Evolutionary conservation across 208 protist genomes (phyloP), one percentile per base, ranked within the genome.

Genomic region (Acanthamoeba rhysodes): DNA sequence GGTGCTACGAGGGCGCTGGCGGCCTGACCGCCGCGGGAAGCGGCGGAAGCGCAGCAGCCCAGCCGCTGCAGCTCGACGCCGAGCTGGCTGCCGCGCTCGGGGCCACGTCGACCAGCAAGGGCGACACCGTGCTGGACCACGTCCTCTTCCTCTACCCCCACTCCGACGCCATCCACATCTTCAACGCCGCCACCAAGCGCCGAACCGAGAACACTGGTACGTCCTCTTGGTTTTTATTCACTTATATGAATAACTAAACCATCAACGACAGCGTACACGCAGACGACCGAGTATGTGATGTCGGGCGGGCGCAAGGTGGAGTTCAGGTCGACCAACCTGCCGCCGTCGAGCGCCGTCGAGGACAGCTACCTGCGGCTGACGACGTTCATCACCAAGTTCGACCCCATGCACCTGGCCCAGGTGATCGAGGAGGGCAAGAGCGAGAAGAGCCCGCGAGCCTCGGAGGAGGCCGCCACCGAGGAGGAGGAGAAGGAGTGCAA

Each of bases 271-370:
- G 29, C 32, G 29, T 80, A 80, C 41, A 80, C 27, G 34, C 72
- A 80, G 72, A 80, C 72, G 2, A 80, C 72, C 6, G 72, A 80
- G 37, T 80, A 80, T 24, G 72, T 80, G 32, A 80, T 80, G 72
- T 80, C 72, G 16, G 72, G 32, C 41, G 72, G 72, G 14, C 72
- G 72, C 72, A 80, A 80, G 72, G 72, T 80, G 14, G 72, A 80
- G 34, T 80, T 80, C 72, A 37, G 72, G 41, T 80, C 72, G 72
- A 80, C 72, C 29, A 80, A 80, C 72, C 41, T 80, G 72, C 72
- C 72, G 72, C 72, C 72, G 16, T 34, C 72, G 41, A 80, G 72
- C 72, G 72, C 41, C 2, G 72, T 80, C 72, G 72, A 80, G 72
- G 72, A 80, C 18, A 80, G 72, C 72, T 80, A n/a, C 24, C 72